Evolutionary conservation across 2,329 filamentous ascomycete genomes (phyloP).

Genomic region (Cadophora luteo-olivacea): DNA sequence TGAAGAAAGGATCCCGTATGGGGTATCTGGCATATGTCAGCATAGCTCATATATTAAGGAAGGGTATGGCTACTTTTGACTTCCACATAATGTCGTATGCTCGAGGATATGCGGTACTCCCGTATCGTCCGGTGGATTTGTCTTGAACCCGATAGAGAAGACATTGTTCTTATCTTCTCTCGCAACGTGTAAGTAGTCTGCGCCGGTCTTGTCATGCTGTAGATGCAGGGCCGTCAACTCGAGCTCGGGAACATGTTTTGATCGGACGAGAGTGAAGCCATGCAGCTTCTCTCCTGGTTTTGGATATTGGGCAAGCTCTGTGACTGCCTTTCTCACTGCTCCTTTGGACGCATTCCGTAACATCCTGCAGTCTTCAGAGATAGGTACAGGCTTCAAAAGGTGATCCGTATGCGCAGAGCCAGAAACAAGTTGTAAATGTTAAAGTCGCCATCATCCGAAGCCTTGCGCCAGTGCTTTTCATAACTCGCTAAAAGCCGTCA

Average conservation of each 20-base stretch:
- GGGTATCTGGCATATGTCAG: slow-evolving; percentile 71
- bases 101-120: slow-evolving; percentile 97
- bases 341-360: slow-evolving; percentile 56
- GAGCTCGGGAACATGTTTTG: slow-evolving; percentile 92
- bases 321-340: slow-evolving; percentile 68
- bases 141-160: slow-evolving; percentile 99
- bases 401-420: slow-evolving; percentile 1
- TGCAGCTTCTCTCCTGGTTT: slow-evolving; percentile 85
- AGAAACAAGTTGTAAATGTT: not conserved
- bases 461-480: slow-evolving; percentile 12
- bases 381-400: not conserved
- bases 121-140: slow-evolving; percentile 94
- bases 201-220: slow-evolving; percentile 92
- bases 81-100: slow-evolving; percentile 95
- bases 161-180: slow-evolving; percentile 98
- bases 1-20: slow-evolving; percentile 99
- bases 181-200: slow-evolving; percentile 94
- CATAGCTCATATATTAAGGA: slow-evolving; percentile 25
- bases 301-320: slow-evolving; percentile 77
- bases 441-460: not conserved
- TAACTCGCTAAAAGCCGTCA: slow-evolving; percentile 15
- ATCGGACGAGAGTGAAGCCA: slow-evolving; percentile 88
- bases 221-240: slow-evolving; percentile 91
- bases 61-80: slow-evolving; percentile 72
- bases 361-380: slow-evolving; percentile 47